These are phyloP conservation scores for Albophoma yamanashiensis DNA, from an alignment of 2,329 filamentous ascomycete species.

Conservation along the genomic window DNA sequence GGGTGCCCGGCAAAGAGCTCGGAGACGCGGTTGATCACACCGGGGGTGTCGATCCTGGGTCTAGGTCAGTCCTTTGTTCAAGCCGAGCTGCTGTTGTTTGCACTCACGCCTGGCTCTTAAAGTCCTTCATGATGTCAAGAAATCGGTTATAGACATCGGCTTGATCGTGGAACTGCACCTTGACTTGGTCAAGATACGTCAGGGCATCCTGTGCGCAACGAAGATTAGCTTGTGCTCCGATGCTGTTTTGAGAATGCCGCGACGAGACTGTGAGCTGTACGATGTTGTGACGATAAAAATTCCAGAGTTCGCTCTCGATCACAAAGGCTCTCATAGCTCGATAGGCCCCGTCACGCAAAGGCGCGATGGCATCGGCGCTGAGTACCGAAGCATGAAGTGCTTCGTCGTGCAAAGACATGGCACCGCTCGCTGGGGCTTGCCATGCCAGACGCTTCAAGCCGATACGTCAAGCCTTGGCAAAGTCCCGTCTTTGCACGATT, in stretches of 20 bases:
- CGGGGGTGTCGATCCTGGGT: constrained; percentile 80
- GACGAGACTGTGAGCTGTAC: constrained; percentile 10
- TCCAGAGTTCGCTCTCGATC: constrained; percentile 5
- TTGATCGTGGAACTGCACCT: constrained; percentile 93
- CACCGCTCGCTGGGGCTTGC: neutral
- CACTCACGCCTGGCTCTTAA: constrained; percentile 88
- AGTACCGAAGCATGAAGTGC: neutral
- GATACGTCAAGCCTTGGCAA: neutral
- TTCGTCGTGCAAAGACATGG: neutral
- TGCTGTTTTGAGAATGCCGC: neutral
- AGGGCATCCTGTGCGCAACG: constrained; percentile 50
- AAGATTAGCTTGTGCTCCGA: constrained; percentile 2
- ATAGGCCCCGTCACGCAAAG: neutral
- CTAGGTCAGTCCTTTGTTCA: neutral
- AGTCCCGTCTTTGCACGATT: too few species aligned
- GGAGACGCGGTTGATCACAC: constrained; percentile 93
- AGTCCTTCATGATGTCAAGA: constrained; percentile 98
- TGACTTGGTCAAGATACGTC: constrained; percentile 95
- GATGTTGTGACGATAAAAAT: constrained; percentile 11
- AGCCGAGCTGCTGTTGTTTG: neutral
- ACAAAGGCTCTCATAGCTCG: neutral
- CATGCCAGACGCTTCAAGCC: neutral
- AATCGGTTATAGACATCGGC: constrained; percentile 97
- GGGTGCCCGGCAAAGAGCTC: constrained; percentile 93
- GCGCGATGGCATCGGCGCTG: neutral